Conservation (phyloP, 345 rosid species). For the Sisymbrium irio region DNA sequence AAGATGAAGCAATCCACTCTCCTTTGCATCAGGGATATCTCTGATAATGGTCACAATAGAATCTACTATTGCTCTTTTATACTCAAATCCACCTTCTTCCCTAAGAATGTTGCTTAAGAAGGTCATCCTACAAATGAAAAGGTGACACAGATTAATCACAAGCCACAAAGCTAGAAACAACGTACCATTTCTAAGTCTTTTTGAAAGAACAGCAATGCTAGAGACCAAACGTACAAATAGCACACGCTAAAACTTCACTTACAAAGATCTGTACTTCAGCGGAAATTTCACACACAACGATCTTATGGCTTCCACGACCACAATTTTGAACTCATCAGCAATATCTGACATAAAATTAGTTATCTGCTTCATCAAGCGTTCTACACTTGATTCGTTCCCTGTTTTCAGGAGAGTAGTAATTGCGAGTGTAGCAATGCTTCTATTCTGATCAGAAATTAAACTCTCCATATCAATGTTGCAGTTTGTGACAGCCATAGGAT, state of each 20-base stretch:
- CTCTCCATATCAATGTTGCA: slow-evolving; percentile 99
- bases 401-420: slow-evolving; percentile 96
- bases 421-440: slow-evolving; percentile 99
- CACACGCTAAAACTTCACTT: slow-evolving; percentile 36
- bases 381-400: slow-evolving; percentile 98
- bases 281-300: slow-evolving; percentile 97
- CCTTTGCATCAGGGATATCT: slow-evolving; percentile 99
- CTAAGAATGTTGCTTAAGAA: slow-evolving; percentile 97
- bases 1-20: slow-evolving; percentile 93
- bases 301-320: slow-evolving; percentile 96
- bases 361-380: slow-evolving; percentile 97
- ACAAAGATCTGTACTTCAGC: slow-evolving; percentile 92
- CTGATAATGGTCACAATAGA: slow-evolving; percentile 95
- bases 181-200: not conserved
- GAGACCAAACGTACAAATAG: slow-evolving; percentile 5
- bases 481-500: slow-evolving; percentile 98
- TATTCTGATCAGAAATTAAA: slow-evolving; percentile 92
- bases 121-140: slow-evolving; percentile 78
- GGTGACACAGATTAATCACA: slow-evolving; percentile 7
- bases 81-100: slow-evolving; percentile 99
- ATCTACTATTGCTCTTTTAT: slow-evolving; percentile 95
- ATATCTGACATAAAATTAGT: slow-evolving; percentile 98
- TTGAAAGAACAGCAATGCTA: not conserved
- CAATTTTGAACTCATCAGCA: slow-evolving; percentile 98
- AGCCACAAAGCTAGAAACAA: not conserved